These are phyloP conservation scores for Carex cristatella DNA, from an alignment of 176 grass and related monocot genomes.

Conservation along the genomic window DNA sequence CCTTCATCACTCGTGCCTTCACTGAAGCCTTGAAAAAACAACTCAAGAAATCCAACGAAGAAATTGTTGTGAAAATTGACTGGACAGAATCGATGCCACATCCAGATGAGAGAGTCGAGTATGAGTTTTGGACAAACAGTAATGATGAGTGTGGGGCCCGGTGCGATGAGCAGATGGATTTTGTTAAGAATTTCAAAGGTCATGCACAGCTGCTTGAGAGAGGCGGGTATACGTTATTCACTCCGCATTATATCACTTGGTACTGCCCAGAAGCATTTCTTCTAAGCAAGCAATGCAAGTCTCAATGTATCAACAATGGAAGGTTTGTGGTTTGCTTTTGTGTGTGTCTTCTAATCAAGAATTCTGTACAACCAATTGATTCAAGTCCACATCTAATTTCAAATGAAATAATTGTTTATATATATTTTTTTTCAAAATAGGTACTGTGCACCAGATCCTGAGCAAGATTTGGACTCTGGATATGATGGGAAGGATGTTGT, in stretches of 20 bases:
- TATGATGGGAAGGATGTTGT: constrained; percentile 74
- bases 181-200: constrained; percentile 51
- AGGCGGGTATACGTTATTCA: constrained; percentile 54
- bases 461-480: constrained; percentile 52
- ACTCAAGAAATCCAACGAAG: constrained; percentile 9
- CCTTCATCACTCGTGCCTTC: constrained; percentile 41
- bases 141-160: constrained; percentile 43
- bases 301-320: constrained; percentile 81
- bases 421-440: constrained; percentile 13
- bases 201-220: constrained; percentile 81
- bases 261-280: constrained; percentile 57
- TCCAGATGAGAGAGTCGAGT: constrained; percentile 43
- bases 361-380: background rate
- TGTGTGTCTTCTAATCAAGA: background rate
- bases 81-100: constrained; percentile 44
- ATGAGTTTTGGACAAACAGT: constrained; percentile 51
- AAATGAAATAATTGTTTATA: background rate
- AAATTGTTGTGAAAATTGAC: constrained; percentile 30
- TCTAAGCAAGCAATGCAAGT: constrained; percentile 47
- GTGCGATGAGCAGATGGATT: constrained; percentile 6
- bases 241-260: constrained; percentile 95
- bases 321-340: constrained; percentile 14
- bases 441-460: constrained; percentile 90
- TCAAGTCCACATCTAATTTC: background rate
- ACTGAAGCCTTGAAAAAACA: constrained; percentile 39